Evolutionary conservation across 495 filamentous ascomycete species (phyloP).

Genomic region (Astrothelium subdiscretum): DNA sequence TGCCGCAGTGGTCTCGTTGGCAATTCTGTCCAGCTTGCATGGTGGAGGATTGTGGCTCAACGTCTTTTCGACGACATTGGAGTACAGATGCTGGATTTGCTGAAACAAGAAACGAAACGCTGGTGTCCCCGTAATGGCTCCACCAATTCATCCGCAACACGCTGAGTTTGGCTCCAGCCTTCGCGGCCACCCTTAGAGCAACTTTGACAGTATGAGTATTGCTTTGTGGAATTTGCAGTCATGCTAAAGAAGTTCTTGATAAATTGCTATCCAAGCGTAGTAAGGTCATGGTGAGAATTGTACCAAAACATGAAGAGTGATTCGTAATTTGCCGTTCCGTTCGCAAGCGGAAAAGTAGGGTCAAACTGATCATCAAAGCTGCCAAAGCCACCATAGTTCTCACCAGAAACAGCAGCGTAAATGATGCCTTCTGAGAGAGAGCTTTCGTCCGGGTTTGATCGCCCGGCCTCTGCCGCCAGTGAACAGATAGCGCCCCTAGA

Average conservation of each 20-base stretch:
- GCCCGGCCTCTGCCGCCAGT: constrained; percentile 37
- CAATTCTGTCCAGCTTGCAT: constrained; percentile 41
- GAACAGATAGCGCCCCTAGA: constrained; percentile 33
- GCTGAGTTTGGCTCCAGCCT: constrained; percentile 42
- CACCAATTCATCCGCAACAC: constrained; percentile 39
- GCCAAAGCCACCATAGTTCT: constrained; percentile 40
- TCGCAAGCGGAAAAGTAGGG: constrained; percentile 27
- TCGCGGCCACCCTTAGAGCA: constrained; percentile 45
- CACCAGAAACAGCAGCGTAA: constrained; percentile 34
- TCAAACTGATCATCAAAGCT: constrained; percentile 29
- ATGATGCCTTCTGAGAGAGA: constrained; percentile 32
- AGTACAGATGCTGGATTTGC: constrained; percentile 39
- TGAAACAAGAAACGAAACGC: constrained; percentile 41
- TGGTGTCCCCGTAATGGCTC: constrained; percentile 38
- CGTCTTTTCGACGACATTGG: constrained; percentile 34
- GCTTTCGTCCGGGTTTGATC: constrained; percentile 31
- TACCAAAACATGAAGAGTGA: constrained; percentile 39
- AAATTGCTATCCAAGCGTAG: constrained; percentile 30
- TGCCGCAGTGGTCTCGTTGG: constrained; percentile 38
- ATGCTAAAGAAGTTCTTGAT: constrained; percentile 27
- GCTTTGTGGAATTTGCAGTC: constrained; percentile 23
- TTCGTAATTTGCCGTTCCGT: constrained; percentile 36
- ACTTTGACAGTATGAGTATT: constrained; percentile 43
- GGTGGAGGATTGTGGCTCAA: constrained; percentile 39
- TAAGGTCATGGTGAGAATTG: constrained; percentile 29